A percentile compares a stretch with the other conserved stretches of the same genome.
phyloP scores from a whole-genome alignment of 2,329 filamentous ascomycete species.

The Cercospora berteroae region DNA sequence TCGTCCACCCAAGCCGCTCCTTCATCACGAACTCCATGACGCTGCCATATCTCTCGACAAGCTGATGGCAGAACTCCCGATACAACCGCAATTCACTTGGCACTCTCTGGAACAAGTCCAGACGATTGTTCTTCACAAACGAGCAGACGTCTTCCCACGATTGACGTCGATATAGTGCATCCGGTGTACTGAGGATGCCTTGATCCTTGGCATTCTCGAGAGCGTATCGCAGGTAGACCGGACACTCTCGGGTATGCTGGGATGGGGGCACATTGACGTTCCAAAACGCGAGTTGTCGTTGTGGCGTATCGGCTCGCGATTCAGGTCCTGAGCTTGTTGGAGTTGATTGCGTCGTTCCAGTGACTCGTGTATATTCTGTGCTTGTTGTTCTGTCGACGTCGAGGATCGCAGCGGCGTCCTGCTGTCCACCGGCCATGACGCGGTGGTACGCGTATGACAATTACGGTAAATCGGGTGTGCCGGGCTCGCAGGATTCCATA shows the following conservation, averaged over 20 bases:
- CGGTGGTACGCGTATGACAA: not conserved
- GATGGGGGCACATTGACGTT: constrained; percentile 70
- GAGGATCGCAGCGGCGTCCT: not conserved
- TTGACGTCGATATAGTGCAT: constrained; percentile 61
- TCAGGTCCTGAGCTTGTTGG: not conserved
- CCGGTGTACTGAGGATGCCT: constrained; percentile 66
- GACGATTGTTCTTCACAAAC: constrained; percentile 63
- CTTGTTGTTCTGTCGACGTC: constrained; percentile 1
- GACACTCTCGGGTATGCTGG: constrained; percentile 65
- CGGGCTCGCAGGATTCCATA: not conserved
- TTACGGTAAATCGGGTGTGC: not conserved
- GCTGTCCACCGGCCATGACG: not conserved
- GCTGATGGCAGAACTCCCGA: constrained; percentile 62
- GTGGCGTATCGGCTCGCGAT: not conserved
- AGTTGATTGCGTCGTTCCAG: not conserved
- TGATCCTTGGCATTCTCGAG: constrained; percentile 62
- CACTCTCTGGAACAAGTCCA: constrained; percentile 72
- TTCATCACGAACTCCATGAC: constrained; percentile 73
- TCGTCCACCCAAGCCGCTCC: constrained; percentile 67
- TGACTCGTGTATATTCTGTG: not conserved
- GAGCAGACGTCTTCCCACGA: constrained; percentile 68
- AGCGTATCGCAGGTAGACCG: constrained; percentile 64
- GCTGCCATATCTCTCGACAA: constrained; percentile 68
- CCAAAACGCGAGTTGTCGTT: constrained; percentile 63
- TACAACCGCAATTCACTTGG: constrained; percentile 80